phyloP scores from a whole-genome alignment of 768 basidiomycete genomes.

The Gloeostereum incarnatum region DNA sequence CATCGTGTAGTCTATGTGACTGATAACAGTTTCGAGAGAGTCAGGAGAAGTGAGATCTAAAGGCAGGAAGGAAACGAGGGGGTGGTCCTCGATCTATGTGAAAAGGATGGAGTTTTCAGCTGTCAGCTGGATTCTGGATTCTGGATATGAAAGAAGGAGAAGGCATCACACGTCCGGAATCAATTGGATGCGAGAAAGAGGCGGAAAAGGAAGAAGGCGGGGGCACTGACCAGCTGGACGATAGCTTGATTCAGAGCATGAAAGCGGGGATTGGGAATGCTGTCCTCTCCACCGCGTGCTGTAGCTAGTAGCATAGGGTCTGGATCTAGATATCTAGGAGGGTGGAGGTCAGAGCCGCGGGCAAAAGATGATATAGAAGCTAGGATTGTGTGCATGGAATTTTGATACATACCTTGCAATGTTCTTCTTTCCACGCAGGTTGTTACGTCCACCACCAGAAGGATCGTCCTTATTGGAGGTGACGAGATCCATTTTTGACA shows the following conservation, averaged over 20 bases:
- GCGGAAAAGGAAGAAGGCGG: neutral
- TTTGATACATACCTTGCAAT: conserved; percentile 59
- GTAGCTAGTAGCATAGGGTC: conserved; percentile 81
- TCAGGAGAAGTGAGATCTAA: conserved; percentile 87
- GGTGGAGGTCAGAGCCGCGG: conserved; percentile 4
- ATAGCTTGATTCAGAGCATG: conserved; percentile 93
- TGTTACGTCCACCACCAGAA: conserved; percentile 57
- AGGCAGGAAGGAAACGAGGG: conserved; percentile 93
- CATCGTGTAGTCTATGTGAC: conserved; percentile 97
- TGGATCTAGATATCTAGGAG: conserved; percentile 79
- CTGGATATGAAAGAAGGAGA: neutral
- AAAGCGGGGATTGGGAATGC: conserved; percentile 65
- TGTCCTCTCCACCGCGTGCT: conserved; percentile 48
- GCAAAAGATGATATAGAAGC: neutral
- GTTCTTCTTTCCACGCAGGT: conserved; percentile 63
- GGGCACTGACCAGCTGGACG: conserved; percentile 71
- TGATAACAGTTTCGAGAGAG: conserved; percentile 82
- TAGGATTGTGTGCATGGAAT: neutral
- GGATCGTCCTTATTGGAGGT: conserved; percentile 54
- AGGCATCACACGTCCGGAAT: neutral
- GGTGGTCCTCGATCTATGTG: conserved; percentile 94
- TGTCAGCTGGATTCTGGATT: neutral
- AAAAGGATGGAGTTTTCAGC: neutral
- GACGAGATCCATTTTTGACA: conserved; percentile 99
- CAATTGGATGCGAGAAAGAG: conserved; percentile 4